These are phyloP conservation scores for Talaromyces marneffei DNA, from an alignment of 2,329 filamentous ascomycete species.

Conservation along the genomic window DNA sequence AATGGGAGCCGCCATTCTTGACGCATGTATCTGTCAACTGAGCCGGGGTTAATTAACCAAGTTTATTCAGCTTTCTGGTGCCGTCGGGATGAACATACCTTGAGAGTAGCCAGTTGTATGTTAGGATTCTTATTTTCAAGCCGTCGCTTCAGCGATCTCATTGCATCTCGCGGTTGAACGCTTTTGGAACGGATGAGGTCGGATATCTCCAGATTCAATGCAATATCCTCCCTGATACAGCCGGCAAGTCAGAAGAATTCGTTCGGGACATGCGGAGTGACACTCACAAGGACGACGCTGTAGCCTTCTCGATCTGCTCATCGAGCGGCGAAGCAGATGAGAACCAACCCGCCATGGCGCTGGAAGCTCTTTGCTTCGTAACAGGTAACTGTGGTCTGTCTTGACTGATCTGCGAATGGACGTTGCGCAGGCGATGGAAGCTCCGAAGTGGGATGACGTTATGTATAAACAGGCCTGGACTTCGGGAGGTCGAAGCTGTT, in stretches of 20 bases:
- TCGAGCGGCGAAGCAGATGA: slow-evolving; percentile 87
- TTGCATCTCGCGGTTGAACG: slow-evolving; percentile 93
- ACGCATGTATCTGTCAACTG: slow-evolving; percentile 95
- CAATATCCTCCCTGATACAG: slow-evolving; percentile 75
- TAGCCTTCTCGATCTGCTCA: slow-evolving; percentile 94
- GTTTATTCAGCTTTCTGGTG: neutral
- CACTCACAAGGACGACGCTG: slow-evolving; percentile 81
- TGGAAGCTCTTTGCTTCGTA: slow-evolving; percentile 20
- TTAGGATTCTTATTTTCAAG: slow-evolving; percentile 98
- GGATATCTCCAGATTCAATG: slow-evolving; percentile 95
- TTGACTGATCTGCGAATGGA: neutral
- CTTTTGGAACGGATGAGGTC: slow-evolving; percentile 96
- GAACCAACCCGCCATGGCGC: slow-evolving; percentile 94
- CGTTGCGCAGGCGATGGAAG: neutral
- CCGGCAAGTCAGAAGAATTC: slow-evolving; percentile 10
- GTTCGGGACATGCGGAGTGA: neutral
- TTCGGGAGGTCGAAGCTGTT: neutral
- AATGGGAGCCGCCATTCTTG: slow-evolving; percentile 95
- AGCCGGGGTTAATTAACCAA: neutral
- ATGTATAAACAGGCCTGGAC: neutral
- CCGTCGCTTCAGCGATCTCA: slow-evolving; percentile 89
- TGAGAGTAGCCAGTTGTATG: slow-evolving; percentile 87
- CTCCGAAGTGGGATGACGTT: slow-evolving; percentile 12
- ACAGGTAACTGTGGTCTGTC: neutral
- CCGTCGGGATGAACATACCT: slow-evolving; percentile 49